Conservation (phyloP, 2,329 filamentous ascomycete species). For the Fusarium concolor region DNA sequence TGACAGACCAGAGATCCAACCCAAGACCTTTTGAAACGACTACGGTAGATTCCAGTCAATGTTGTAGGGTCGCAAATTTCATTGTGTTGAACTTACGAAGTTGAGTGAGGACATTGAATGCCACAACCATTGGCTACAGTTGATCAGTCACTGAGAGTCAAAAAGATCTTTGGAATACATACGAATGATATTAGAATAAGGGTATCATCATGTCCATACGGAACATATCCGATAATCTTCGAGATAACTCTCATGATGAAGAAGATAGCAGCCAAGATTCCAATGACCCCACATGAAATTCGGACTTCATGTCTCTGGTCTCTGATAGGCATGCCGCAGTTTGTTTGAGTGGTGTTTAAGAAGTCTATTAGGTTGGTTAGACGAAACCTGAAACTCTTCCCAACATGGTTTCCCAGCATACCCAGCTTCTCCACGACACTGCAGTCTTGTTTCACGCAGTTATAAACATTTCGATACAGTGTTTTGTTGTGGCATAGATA, state of each 20-base stretch:
- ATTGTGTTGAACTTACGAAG: neutral
- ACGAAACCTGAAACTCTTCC: neutral
- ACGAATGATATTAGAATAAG: neutral
- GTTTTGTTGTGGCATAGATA: neutral
- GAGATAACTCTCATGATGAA: neutral
- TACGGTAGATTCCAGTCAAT: neutral
- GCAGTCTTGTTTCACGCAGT: neutral
- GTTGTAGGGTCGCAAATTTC: fast-evolving
- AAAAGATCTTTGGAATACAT: fast-evolving
- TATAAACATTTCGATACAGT: neutral
- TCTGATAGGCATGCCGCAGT: neutral
- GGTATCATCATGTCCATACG: conserved; percentile 8
- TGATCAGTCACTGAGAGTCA: neutral
- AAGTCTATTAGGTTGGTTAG: neutral
- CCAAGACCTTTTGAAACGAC: neutral
- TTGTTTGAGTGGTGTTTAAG: neutral
- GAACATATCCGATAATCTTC: neutral
- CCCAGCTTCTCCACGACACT: neutral
- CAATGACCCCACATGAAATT: neutral
- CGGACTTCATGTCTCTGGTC: neutral
- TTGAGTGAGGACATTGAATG: neutral
- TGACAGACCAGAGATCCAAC: neutral
- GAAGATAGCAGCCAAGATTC: neutral
- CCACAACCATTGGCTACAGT: neutral
- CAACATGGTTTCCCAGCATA: neutral